Base-by-base conservation (phyloP, 2,329 filamentous ascomycete species). In the Fusarium bulbicola region DNA sequence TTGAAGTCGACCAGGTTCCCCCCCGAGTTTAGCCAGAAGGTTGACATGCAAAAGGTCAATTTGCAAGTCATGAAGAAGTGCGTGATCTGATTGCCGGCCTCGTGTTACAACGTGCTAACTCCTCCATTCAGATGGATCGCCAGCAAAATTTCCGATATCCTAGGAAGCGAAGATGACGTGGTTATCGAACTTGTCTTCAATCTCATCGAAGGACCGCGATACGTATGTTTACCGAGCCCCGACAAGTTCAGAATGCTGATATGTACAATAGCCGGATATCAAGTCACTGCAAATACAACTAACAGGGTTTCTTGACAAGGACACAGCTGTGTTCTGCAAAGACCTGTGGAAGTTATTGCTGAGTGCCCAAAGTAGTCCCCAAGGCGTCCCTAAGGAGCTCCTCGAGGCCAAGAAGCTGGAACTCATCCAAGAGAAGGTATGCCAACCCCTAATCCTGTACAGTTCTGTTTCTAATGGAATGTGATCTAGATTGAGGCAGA, bases 41-140 rank as follows among this genome's bases (percentile, higher is more conserved):
- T 99, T 74, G 95, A 99, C 85, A 97, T 97, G 90, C 90, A 92
- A 77, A 98, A 98, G 85, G 95, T 99, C 82, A 98, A 99, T 81
- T 87, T 97, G 57, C 94, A 97, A 82, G 93, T 99, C 63, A 97
- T 99, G 91, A 98, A 98, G 88, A 97, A 96, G 93, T 97, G 81
- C 79, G 91, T 84, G 68, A 42, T 39, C 66, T 43, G 26, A 53
- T 50, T 20, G 40, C 46, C 24, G 36, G 49, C 63, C 43, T 42
- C 28, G 32, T 46, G 42, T 43, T 40, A 34, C 42, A 45, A 15
- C 43, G 46, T 61, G 66, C 74, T 79, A 54, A 76, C 70, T 57
- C 63, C 49, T 50, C 37, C 59, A 67, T n/a, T 64, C 54, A 98
- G 95, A 86, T 99, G 96, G 96, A 98, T 98, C 81, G 93, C 94